Evolutionary conservation across 441 rosid genomes (phyloP), one percentile per base, ranked within the genome.

Genomic region (Jatropha podagrica): DNA sequence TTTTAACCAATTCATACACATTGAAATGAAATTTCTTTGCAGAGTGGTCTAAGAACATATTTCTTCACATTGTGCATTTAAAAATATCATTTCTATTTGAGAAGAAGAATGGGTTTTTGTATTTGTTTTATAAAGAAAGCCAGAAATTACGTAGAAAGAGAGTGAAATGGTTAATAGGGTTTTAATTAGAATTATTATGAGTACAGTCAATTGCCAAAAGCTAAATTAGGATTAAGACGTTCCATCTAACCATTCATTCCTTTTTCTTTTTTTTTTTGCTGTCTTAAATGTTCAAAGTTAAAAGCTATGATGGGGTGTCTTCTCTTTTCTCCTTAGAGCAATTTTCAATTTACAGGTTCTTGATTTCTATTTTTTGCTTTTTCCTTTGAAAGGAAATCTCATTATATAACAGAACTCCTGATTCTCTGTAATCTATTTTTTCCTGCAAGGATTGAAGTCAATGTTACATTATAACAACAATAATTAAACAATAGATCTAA

Each of bases 201-300:
- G 40, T 13, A 3, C 0, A 7, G 37, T 60, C 26, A 10, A 73
- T 37, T 48, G 11, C 60, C 8, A 54, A 74, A 67, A 55, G 64
- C 62, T 65, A 64, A 65, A 20, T 48, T 17, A 61, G 69, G 76
- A 73, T 73, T 73, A 73, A 73, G 76, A 73, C 76, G 3, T 73
- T 49, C 51, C 49, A 73, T 63, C 69, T 37, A 23, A 54, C 65
- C 41, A 54, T 54, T 55, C 37, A 38, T 67, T 64, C 9, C 15
- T 32, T 32, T 32, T 32, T 32, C 1, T 32, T 18, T 51, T 18
- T 51, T 54, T 51, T 40, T 20, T 4, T 7, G n/a, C 32, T 65
- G 2, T 64, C 23, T 4, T 3, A 1, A 68, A 5, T n/a, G 13
- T 71, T 11, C 20, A 20, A 71, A 13, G 40, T 40, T 14, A 70